Percentiles rank a stretch among this genome's conserved stretches.
Evolutionary conservation across 202 grass and related monocot species (phyloP).

Genomic region (Carex arenaria): DNA sequence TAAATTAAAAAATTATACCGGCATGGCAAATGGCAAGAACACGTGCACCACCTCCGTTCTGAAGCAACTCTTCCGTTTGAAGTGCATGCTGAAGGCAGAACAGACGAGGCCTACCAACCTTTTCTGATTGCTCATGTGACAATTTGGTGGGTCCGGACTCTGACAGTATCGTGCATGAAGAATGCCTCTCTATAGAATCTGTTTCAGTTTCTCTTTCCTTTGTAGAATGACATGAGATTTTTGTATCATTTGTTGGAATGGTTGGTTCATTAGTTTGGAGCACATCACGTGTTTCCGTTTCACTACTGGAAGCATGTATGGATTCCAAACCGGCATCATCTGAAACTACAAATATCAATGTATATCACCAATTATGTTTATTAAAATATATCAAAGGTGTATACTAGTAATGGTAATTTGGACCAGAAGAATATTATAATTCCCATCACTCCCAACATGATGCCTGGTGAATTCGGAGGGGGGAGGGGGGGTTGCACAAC

Average conservation of each 20-base stretch:
- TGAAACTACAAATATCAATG: neutral
- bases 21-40: slow-evolving; percentile 84
- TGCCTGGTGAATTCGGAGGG: neutral
- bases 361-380: neutral
- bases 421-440: neutral
- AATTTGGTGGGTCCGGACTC: neutral
- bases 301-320: neutral
- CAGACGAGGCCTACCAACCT: slow-evolving; percentile 61
- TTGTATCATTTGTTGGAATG: slow-evolving; percentile 1
- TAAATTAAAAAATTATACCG: slow-evolving; percentile 38
- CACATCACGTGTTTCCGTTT: neutral
- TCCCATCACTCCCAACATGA: neutral
- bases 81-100: slow-evolving; percentile 98
- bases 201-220: slow-evolving; percentile 20
- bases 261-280: neutral
- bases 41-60: slow-evolving; percentile 59
- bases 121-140: slow-evolving; percentile 6
- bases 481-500: no score
- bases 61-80: slow-evolving; percentile 74
- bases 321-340: slow-evolving; percentile 1
- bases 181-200: slow-evolving; percentile 2
- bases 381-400: neutral
- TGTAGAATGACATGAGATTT: slow-evolving; percentile 6
- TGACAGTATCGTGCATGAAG: neutral
- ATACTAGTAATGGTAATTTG: neutral